Evolutionary conservation across 225 moss, liverwort and hornwort genomes (phyloP).

Genomic region (Physcomitrellopsis africana): DNA sequence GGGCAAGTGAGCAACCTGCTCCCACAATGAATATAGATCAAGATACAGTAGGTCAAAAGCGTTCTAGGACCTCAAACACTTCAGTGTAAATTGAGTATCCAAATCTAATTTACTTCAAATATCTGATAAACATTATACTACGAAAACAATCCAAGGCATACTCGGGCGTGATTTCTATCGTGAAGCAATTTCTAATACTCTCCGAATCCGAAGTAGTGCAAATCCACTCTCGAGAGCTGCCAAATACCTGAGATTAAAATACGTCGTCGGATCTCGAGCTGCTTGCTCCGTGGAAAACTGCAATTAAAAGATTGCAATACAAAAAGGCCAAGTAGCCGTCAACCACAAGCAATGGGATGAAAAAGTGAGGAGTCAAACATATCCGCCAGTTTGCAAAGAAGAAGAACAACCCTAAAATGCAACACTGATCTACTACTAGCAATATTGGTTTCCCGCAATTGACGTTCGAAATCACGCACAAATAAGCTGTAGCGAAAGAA

Average conservation of each 20-base stretch:
- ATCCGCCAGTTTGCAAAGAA: background rate
- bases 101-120: background rate
- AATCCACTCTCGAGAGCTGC: background rate
- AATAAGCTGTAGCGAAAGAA: background rate
- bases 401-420: constrained; percentile 9
- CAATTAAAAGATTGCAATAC: background rate
- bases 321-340: background rate
- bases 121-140: background rate
- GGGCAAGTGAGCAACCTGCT: constrained; percentile 79
- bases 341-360: background rate
- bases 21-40: constrained; percentile 20
- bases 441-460: background rate
- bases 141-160: background rate
- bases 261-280: constrained; percentile 78
- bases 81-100: background rate
- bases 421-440: background rate
- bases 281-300: constrained; percentile 92
- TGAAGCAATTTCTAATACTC: background rate
- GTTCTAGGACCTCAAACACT: background rate
- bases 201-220: background rate
- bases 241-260: constrained; percentile 77
- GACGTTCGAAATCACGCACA: background rate
- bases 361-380: background rate
- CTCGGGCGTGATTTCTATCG: background rate
- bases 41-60: background rate